Evolutionary conservation across 805 yeast genomes (phyloP).

Genomic region (Candida insectorum): DNA sequence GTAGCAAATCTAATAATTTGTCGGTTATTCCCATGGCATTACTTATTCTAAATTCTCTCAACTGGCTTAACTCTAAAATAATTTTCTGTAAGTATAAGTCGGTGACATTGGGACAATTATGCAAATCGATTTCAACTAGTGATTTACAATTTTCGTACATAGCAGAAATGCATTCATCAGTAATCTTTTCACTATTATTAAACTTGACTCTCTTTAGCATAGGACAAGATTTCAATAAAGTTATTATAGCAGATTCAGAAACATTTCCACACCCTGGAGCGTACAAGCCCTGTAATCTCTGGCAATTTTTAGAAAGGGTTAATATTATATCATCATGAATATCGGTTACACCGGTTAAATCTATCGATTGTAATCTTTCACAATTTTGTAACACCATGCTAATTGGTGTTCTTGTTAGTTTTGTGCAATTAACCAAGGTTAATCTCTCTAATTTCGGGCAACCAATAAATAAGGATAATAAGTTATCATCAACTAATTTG

Average conservation of each 20-base stretch:
- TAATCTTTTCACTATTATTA: constrained; percentile 64
- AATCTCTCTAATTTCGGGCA: constrained; percentile 80
- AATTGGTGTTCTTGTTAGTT: constrained; percentile 59
- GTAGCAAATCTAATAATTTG: constrained; percentile 53
- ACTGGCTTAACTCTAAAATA: constrained; percentile 60
- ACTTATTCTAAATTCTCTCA: constrained; percentile 82
- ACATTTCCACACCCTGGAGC: constrained; percentile 82
- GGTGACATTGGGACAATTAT: constrained; percentile 71
- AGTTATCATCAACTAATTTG: constrained; percentile 59
- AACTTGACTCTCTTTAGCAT: constrained; percentile 79
- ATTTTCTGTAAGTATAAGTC: constrained; percentile 57
- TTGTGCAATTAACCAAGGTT: constrained; percentile 76
- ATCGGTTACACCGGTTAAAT: constrained; percentile 73
- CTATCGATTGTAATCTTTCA: constrained; percentile 75
- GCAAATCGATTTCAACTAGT: constrained; percentile 86
- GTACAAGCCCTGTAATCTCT: constrained; percentile 81
- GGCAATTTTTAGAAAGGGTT: constrained; percentile 68
- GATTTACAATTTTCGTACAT: constrained; percentile 72
- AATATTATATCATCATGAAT: constrained; percentile 62
- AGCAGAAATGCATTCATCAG: constrained; percentile 57
- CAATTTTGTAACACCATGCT: constrained; percentile 61
- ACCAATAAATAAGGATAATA: constrained; percentile 57
- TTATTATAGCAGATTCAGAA: constrained; percentile 58
- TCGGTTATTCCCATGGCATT: constrained; percentile 70
- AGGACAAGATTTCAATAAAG: constrained; percentile 61